Percentiles rank a stretch among this genome's conserved stretches.
Conservation (phyloP, 495 filamentous ascomycete species). For the Podospora anserina region DNA sequence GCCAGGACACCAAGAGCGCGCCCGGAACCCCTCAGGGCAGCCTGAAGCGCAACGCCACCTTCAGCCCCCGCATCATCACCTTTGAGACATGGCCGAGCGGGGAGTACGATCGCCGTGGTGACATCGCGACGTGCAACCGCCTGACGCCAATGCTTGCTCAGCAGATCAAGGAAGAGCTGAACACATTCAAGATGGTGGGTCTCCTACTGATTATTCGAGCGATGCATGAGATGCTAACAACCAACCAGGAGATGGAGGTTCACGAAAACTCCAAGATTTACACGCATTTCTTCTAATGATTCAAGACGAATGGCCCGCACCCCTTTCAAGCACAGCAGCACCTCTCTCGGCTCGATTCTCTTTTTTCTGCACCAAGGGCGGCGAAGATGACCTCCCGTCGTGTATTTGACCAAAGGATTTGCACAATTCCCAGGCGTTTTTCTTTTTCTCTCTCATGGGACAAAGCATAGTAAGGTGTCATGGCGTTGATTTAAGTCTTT, state of each 20-base stretch:
- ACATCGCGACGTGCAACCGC: conserved; percentile 96
- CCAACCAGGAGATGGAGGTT: conserved; percentile 95
- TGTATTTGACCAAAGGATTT: conserved; percentile 42
- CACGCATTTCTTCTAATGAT: conserved; percentile 93
- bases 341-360: conserved; percentile 34
- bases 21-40: conserved; percentile 70
- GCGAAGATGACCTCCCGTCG: conserved; percentile 25
- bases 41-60: conserved; percentile 71
- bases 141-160: conserved; percentile 95
- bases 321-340: conserved; percentile 12
- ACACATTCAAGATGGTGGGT: conserved; percentile 98
- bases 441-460: conserved; percentile 17
- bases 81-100: conserved; percentile 93
- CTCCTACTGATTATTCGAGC: neutral
- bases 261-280: conserved; percentile 98
- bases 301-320: conserved; percentile 22
- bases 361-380: conserved; percentile 27
- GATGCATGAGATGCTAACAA: conserved; percentile 26
- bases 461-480: conserved; percentile 53
- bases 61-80: conserved; percentile 90
- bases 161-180: conserved; percentile 99
- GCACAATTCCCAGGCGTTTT: conserved; percentile 36
- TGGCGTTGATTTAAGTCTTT: conserved; percentile 40
- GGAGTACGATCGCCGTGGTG: conserved; percentile 94
- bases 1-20: conserved; percentile 66